Base-by-base conservation (phyloP, 2,329 filamentous ascomycete species). In the Phyllosticta ampelicida region DNA sequence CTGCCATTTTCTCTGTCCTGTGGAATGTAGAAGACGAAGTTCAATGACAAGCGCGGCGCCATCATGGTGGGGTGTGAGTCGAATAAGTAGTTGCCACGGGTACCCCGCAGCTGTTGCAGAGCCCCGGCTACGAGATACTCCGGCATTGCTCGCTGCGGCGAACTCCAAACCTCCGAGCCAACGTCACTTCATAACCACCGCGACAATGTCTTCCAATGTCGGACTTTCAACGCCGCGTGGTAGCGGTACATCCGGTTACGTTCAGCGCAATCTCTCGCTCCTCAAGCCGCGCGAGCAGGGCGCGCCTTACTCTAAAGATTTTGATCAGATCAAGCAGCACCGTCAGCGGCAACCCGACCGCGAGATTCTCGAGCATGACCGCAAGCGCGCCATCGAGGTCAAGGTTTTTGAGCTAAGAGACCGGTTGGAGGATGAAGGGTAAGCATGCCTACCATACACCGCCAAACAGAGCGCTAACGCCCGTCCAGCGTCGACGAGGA, bases 241-340 rank as follows among this genome's bases (percentile, higher is more conserved):
- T 65, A 95, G 89, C 70, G 94, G 94, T 53, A 99, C 94, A 59
- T 97, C 92, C 0, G 94, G 94, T 70, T 97, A 97, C 72, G 92
- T 99, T 59, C 92, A 97, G 75, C 89, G 90, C 73, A 99, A 97
- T 77, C 84, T 90, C 36, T 94, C 94, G 18, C 86, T 92, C 70
- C 84, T 96, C 65, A 85, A 82, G 69, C 90, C 89, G 28, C 90
- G 92, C 74, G 90, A 95, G 75, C 82, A 84, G 66, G 80, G 78
- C 60, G 85, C 85, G 18, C 91, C 90, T 0, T 96, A 95, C 73
- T 82, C 85, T 44, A 84, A 83, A 62, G 84, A 88, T 68, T 76
- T 83, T 63, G 83, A 88, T 65, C 78, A 77, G 60, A 78, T 88
- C 65, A 86, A 85, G 67, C 89, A 84, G 67, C 89, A 95, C 73